Percentiles rank a stretch among this genome's conserved stretches.
phyloP scores from a whole-genome alignment of 768 basidiomycete genomes.

The Phlebiopsis flavidoalba region DNA sequence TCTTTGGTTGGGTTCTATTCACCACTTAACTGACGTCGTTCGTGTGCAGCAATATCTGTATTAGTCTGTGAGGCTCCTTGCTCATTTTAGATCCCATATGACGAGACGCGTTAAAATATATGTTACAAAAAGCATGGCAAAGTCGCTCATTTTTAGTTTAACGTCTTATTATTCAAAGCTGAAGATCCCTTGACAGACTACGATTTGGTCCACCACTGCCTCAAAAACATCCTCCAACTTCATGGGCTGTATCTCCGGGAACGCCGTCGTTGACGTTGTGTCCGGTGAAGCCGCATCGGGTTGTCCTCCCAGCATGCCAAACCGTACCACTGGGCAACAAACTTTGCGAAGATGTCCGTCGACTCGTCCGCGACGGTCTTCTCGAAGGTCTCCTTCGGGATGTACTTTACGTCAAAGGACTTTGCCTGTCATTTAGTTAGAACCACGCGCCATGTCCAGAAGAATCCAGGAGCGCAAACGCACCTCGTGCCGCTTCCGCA shows the following conservation, averaged over 20 bases:
- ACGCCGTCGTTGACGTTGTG: neutral
- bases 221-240: neutral
- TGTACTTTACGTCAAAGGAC: neutral
- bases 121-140: too few species aligned
- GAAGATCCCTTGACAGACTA: neutral
- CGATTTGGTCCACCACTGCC: neutral
- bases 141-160: too few species aligned
- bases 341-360: neutral
- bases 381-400: neutral
- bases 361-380: neutral
- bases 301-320: neutral
- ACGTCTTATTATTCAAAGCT: too few species aligned
- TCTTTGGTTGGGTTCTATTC: too few species aligned
- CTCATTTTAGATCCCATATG: too few species aligned
- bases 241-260: neutral
- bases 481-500: neutral
- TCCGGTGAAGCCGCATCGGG: neutral
- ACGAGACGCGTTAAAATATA: too few species aligned
- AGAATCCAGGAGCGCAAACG: neutral
- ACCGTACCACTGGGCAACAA: neutral
- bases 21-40: too few species aligned
- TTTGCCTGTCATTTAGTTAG: neutral
- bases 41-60: too few species aligned
- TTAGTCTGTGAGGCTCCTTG: too few species aligned
- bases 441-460: too few species aligned